These are phyloP conservation scores for Botrytis aclada DNA, from an alignment of 2,329 filamentous ascomycete species.

Conservation along the genomic window DNA sequence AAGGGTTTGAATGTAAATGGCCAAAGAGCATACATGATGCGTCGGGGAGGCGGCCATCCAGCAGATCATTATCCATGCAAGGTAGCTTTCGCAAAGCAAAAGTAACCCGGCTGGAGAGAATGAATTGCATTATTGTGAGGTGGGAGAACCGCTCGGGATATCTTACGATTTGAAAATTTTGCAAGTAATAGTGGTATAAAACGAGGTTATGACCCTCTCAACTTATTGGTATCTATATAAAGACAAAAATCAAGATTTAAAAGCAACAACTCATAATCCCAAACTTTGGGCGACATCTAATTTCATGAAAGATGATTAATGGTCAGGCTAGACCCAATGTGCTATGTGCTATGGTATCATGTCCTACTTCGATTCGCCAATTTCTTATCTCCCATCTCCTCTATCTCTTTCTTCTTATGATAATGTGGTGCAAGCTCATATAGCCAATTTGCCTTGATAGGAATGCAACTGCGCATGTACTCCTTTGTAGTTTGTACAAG, in stretches of 20 bases:
- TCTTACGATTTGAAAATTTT: neutral
- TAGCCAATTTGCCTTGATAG: constrained; percentile 80
- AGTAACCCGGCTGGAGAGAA: too few relatives aligned
- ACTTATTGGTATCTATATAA: neutral
- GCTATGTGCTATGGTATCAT: constrained; percentile 3
- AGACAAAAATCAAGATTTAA: neutral
- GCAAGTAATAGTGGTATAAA: neutral
- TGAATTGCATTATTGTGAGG: too few relatives aligned
- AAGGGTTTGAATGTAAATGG: constrained; percentile 1
- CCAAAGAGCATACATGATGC: constrained; percentile 12
- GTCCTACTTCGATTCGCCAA: constrained; percentile 51
- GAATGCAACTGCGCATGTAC: constrained; percentile 87
- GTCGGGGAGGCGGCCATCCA: neutral
- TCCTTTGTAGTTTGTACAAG: constrained; percentile 81
- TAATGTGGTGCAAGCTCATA: constrained; percentile 90
- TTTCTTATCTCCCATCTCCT: constrained; percentile 77
- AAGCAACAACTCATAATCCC: neutral
- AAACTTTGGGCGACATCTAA: neutral
- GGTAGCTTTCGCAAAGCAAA: neutral
- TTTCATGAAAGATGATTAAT: neutral
- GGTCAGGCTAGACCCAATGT: neutral
- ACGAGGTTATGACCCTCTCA: neutral
- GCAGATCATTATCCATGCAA: neutral
- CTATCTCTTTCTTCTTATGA: constrained; percentile 87
- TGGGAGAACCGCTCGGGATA: too few relatives aligned